Base-by-base conservation (phyloP, 768 basidiomycete species). In the Albatrellus ellisii region DNA sequence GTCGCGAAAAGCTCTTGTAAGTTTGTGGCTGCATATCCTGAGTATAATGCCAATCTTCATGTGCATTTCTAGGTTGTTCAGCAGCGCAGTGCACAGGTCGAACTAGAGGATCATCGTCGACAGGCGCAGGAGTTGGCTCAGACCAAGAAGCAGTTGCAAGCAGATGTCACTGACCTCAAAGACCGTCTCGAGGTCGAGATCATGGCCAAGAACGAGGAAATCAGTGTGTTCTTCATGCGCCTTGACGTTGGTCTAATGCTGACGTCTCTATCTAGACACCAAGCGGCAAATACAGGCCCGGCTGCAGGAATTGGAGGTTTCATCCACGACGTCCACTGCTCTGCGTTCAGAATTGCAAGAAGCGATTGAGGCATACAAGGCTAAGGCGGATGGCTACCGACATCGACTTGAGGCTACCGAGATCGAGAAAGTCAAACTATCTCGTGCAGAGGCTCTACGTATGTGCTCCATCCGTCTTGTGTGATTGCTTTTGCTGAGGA, bases 321-420 rank as follows among this genome's bases (percentile, higher is more conserved):
- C 69, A 1, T 65, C 69, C 0, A 68, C 77, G 3, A 62, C 80
- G 4, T 73, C 79, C 2, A 62, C 75, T 2, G 71, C 75, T 0
- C 69, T 76, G 29, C 69, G 73, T 40, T 66, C 73, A 75, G 83
- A 85, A 50, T 52, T 84, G 15, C 74, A 73, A 42, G 71, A 74
- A 32, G 74, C 72, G 1, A 64, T 83, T 17, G 72, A 80, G 48
- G 65, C 73, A 14, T 77, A 80, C 59, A 76, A 79, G 53, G 60
- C 69, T 24, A 82, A 84, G 52, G 68, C 74, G 26, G 66, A 71
- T 37, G 61, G 66, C 1, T 73, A 75, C 43, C 69, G 75, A 24
- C 67, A 69, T 34, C 70, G 72, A 8, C 66, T 83, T 17, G 78
- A 86, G 55, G 72, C 72, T 10, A 69, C 76, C 1, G 83, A 87